Conservation (phyloP, 768 basidiomycete genomes). For the Leucocoprinus sp. region DNA sequence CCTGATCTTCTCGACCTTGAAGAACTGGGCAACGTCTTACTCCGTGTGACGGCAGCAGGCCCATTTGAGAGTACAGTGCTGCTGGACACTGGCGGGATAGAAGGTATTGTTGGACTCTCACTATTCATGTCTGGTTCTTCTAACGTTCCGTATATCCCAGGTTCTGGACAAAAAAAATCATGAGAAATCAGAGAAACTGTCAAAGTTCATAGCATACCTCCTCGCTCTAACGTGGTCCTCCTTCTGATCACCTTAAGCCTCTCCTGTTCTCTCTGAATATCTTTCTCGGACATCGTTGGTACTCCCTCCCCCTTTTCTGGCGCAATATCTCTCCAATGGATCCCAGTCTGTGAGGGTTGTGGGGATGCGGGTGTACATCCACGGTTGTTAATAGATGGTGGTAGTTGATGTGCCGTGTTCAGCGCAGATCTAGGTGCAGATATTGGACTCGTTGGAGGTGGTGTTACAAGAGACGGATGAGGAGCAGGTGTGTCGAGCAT, state of each 20-base stretch:
- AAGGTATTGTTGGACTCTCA: constrained; percentile 31
- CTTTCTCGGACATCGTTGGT: constrained; percentile 16
- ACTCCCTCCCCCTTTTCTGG: constrained; percentile 13
- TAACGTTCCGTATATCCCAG: neutral
- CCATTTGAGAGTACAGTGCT: constrained; percentile 13
- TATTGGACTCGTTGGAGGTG: neutral
- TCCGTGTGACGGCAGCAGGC: constrained; percentile 41
- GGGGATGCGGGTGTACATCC: constrained; percentile 8
- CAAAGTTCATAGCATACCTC: no score
- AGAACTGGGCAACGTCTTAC: constrained; percentile 50
- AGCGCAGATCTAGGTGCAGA: constrained; percentile 12
- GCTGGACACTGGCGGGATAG: constrained; percentile 18
- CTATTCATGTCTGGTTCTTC: constrained; percentile 32
- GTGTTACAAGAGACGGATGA: constrained; percentile 2
- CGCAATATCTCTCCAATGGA: neutral
- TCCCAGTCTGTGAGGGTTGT: neutral
- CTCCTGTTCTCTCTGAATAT: constrained; percentile 22
- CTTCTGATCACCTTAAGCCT: constrained; percentile 41
- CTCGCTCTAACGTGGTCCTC: constrained; percentile 46
- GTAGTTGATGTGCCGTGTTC: neutral
- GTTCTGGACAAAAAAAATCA: neutral
- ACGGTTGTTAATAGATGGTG: constrained; percentile 7
- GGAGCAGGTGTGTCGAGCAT: constrained; percentile 81
- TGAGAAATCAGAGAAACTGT: no score
- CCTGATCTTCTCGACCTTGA: constrained; percentile 26